Conservation (phyloP, 345 rosid genomes). For the Populus nigra region DNA sequence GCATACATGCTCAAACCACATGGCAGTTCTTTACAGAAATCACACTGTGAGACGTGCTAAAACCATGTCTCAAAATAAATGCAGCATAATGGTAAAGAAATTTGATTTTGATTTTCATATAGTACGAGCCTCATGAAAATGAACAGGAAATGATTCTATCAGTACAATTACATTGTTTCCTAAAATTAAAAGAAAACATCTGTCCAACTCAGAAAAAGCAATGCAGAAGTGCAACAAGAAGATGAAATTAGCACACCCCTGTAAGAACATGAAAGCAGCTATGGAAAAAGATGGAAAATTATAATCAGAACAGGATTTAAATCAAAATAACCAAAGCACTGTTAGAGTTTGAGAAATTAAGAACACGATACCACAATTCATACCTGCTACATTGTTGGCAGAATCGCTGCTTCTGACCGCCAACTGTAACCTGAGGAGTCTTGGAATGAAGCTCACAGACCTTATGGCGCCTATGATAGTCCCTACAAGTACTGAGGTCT, state of each 20-base stretch:
- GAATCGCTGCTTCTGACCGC: constrained; percentile 68
- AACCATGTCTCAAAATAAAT: too few relatives aligned
- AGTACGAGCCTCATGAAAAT: neutral
- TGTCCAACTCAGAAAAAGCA: neutral
- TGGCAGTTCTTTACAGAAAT: neutral
- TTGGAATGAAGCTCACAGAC: constrained; percentile 91
- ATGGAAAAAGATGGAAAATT: neutral
- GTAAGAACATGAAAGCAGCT: neutral
- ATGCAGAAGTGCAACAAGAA: neutral
- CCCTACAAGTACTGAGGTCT: constrained; percentile 67
- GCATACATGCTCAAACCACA: neutral
- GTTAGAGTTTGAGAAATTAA: neutral
- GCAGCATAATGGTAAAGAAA: neutral
- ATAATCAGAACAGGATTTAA: neutral
- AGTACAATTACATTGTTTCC: neutral
- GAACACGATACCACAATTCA: neutral
- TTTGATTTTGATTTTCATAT: neutral
- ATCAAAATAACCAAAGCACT: neutral
- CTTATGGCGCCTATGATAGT: constrained; percentile 83
- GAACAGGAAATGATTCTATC: neutral
- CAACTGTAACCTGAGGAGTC: constrained; percentile 62
- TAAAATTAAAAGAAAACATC: neutral
- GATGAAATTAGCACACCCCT: neutral
- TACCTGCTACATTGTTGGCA: constrained; percentile 98
- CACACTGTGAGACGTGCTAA: too few relatives aligned